Base-by-base conservation (phyloP, 1,139 yeast genomes). In the Kodamaea derodonti region DNA sequence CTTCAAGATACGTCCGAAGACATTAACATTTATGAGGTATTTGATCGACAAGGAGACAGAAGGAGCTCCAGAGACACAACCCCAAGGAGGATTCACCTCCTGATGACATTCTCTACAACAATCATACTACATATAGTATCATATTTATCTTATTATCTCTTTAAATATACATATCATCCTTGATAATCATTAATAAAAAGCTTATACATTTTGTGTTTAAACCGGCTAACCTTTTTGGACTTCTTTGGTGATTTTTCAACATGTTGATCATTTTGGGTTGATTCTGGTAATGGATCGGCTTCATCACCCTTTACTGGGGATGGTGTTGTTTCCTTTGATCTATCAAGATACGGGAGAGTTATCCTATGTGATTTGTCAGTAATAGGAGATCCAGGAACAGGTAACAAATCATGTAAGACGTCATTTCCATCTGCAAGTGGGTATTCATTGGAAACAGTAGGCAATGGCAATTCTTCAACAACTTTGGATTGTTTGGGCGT, bases 101-200 rank as follows among this genome's bases (percentile, higher is more conserved):
- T n/a, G n/a, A n/a, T n/a, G n/a, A n/a, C n/a, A n/a, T n/a, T n/a
- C n/a, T n/a, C n/a, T n/a, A n/a, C n/a, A n/a, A n/a, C n/a, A n/a
- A n/a, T n/a, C n/a, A n/a, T n/a, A n/a, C n/a, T n/a, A n/a, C n/a
- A n/a, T n/a, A n/a, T n/a, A n/a, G n/a, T n/a, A n/a, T n/a, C n/a
- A n/a, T n/a, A n/a, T n/a, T n/a, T n/a, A n/a, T n/a, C n/a, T n/a
- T n/a, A n/a, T n/a, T n/a, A n/a, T n/a, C n/a, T n/a, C n/a, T n/a
- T n/a, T n/a, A n/a, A n/a, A n/a, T n/a, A n/a, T n/a, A n/a, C 22
- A 13, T 14, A 13, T 20, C 26, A 29, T n/a, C 9, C 37, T n/a
- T 58, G 61, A 41, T 64, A 65, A 28, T 53, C 36, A 39, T 59
- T 62, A 13, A 68, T 54, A 40, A 68, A 68, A 37, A 58, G 60